Conservation (phyloP, 208 protist species). For the Acanthamoeba quina region DNA sequence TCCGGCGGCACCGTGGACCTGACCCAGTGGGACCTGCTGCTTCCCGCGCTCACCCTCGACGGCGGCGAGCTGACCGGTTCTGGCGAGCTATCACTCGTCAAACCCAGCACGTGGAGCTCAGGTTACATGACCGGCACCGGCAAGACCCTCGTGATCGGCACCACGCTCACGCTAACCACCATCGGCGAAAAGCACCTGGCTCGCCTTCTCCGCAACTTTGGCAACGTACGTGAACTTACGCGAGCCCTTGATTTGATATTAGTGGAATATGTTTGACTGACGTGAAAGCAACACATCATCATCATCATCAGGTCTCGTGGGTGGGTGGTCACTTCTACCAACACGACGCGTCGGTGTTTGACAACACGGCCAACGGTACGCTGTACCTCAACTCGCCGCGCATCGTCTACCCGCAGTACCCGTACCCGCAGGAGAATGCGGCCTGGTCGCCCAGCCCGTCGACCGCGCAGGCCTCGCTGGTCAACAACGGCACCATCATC, state of each 20-base stretch:
- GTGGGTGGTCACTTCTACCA: slow-evolving; percentile 39
- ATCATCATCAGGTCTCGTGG: slow-evolving; percentile 4
- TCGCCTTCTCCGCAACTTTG: slow-evolving; percentile 54
- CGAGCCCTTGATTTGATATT: neutral
- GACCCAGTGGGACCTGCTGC: slow-evolving; percentile 21
- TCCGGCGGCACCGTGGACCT: slow-evolving; percentile 53
- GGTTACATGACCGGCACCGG: slow-evolving; percentile 62
- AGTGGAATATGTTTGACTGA: no score
- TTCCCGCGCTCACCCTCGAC: neutral
- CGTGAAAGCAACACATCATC: neutral
- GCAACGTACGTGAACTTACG: neutral
- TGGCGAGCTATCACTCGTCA: neutral
- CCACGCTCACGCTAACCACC: slow-evolving; percentile 11
- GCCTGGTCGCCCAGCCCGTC: neutral
- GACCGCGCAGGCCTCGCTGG: slow-evolving; percentile 22
- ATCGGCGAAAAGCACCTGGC: slow-evolving; percentile 22
- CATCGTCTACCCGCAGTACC: neutral
- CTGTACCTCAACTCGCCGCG: neutral
- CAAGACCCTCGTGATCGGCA: neutral
- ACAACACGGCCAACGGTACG: slow-evolving; percentile 21
- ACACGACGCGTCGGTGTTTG: slow-evolving; percentile 46
- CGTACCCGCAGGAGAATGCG: neutral
- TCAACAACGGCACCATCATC: slow-evolving; percentile 62
- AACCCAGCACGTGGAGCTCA: neutral
- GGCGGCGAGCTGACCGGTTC: slow-evolving; percentile 48